Evolutionary conservation across 192 early-diverging fungal genomes (phyloP).

Genomic region (Coemansia sp.): DNA sequence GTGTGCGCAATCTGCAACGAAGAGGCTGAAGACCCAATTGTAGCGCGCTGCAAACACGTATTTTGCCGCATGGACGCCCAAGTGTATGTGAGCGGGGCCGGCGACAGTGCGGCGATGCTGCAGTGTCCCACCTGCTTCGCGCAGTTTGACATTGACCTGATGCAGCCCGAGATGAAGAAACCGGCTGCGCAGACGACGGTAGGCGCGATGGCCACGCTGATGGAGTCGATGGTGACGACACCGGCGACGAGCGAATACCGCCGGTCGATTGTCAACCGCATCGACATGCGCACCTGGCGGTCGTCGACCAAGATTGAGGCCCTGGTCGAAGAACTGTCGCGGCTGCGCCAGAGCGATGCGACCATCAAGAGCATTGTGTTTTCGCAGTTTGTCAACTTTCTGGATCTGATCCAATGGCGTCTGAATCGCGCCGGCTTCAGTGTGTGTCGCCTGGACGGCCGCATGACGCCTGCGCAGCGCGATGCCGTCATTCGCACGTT

Average conservation of each 20-base stretch:
- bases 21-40: constrained; percentile 82
- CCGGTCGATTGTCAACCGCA: constrained; percentile 85
- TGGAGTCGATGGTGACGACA: constrained; percentile 53
- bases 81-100: constrained; percentile 53
- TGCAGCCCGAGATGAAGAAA: constrained; percentile 52
- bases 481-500: constrained; percentile 72
- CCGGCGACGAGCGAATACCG: constrained; percentile 56
- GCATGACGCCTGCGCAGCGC: constrained; percentile 80
- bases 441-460: constrained; percentile 72
- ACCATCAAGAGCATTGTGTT: constrained; percentile 82
- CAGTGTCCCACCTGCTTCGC: constrained; percentile 84
- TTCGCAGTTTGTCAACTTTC: constrained; percentile 85
- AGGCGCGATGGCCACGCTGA: constrained; percentile 17
- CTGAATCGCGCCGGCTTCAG: constrained; percentile 84
- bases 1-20: constrained; percentile 89
- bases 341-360: constrained; percentile 65
- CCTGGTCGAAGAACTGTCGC: constrained; percentile 82
- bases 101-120: constrained; percentile 17
- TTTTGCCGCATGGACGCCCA: constrained; percentile 86
- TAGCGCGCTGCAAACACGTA: constrained; percentile 81
- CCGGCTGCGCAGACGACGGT: neutral
- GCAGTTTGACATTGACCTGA: constrained; percentile 71
- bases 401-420: constrained; percentile 89
- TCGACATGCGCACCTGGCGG: constrained; percentile 84
- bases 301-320: constrained; percentile 95